phyloP scores from a whole-genome alignment of 176 grass and related monocot species.

The Rhipidocladum racemiflorum region DNA sequence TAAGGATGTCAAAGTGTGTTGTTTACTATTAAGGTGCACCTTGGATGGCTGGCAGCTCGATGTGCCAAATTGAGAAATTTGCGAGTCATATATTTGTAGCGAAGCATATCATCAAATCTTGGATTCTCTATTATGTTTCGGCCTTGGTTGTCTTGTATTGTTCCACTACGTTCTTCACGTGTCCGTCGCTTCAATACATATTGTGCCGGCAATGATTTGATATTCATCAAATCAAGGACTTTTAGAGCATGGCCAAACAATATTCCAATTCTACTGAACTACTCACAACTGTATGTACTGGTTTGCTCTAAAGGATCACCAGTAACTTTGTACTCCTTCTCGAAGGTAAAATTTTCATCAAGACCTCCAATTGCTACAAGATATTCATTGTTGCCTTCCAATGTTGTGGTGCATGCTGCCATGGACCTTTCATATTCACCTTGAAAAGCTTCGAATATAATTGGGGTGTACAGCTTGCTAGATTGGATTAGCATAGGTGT shows the following conservation, averaged over 20 bases:
- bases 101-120: background rate
- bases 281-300: background rate
- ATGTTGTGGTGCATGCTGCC: background rate
- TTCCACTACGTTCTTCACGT: background rate
- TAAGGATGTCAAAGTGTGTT: background rate
- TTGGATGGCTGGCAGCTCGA: background rate
- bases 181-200: conserved; percentile 9
- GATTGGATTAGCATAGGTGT: conserved; percentile 39
- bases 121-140: conserved; percentile 8
- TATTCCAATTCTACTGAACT: background rate
- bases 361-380: background rate
- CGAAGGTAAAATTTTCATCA: conserved; percentile 14
- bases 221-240: conserved; percentile 27
- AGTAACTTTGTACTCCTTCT: conserved; percentile 40
- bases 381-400: background rate
- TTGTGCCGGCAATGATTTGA: background rate
- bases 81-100: background rate
- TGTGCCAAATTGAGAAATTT: background rate
- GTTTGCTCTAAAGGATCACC: conserved; percentile 33
- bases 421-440: conserved; percentile 21
- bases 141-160: background rate
- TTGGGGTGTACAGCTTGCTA: conserved; percentile 28
- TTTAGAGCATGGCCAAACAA: background rate
- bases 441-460: conserved; percentile 2
- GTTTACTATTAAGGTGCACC: background rate